Evolutionary conservation across 2,329 filamentous ascomycete genomes (phyloP), one percentile per base, ranked within the genome.

Genomic region (Tolypocladium amazonense): DNA sequence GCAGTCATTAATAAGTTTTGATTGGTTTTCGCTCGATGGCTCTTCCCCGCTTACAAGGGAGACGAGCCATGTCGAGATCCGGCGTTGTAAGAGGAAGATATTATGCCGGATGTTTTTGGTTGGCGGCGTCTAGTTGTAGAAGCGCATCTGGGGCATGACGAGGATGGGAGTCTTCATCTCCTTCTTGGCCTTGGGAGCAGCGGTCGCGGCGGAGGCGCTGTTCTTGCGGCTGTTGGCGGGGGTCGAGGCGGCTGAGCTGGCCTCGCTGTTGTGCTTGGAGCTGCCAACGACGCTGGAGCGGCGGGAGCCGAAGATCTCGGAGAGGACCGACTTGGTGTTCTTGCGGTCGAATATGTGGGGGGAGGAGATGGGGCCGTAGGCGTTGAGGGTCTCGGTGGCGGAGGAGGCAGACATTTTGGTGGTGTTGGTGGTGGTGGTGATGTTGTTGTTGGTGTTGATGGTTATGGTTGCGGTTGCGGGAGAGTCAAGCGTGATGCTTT

Each of bases 321-420:
- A 43, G 39, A 62, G 56, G 53, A 57, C 33, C 15, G 50, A 53
- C 39, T 58, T 62, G 59, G 59, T 52, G 50, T 52, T 33, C 43
- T 41, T 52, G 54, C 61, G 59, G 56, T 61, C 45, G 55, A 45
- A 59, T 57, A 57, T 57, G 50, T 61, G 45, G 52, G 58, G 60
- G 33, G 58, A 57, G 20, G 61, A 58, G 60, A 61, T 27, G 58
- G 60, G 58, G 56, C 56, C 61, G 56, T 58, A 58, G 61, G 58
- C 61, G 54, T 60, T 62, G 61, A 57, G 55, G 61, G 59, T 50
- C 60, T 61, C 53, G 57, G 58, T 47, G 57, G 57, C 57, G 43
- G 54, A 25, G 30, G 54, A 54, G 52, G 37, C 33, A 37, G 43
- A 50, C 58, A 59, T 59, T 56, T 56, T 59, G 53, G 23, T 9